Base-by-base conservation (phyloP, 2,329 filamentous ascomycete species). In the Hymenoscyphus albidus region DNA sequence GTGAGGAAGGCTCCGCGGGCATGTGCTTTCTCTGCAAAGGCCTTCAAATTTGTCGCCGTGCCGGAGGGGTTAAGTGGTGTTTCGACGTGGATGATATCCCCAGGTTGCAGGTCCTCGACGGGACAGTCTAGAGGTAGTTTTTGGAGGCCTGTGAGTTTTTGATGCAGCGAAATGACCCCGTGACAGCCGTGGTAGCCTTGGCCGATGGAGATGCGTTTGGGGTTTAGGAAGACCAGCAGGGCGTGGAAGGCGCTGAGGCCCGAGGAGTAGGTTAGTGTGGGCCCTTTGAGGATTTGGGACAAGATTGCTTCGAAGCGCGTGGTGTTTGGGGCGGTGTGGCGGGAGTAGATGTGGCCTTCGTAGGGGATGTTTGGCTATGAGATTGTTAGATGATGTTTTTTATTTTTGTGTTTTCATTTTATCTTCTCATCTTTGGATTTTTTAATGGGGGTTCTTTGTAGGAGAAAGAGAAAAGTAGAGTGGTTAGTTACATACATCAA, bases 181-280 rank as follows among this genome's bases (percentile, higher is more conserved):
- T 97, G 92, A 78, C 92, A 96, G 71, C 95, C 95, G 79, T 98
- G 95, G 79, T 98, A 99, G 54, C 93, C 93, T 16, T 84, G 87
- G 44, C 88, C 88, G 69, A 98, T 92, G 70, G 92, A 89, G 63
- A 98, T 86, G 65, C 89, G 88, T 71, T 87, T 87, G 0, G 95
- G 95, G 76, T 96, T 93, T 9, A 96, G 79, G 73, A 88, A 87
- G n/a, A 93, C 88, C 1, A 98, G 83, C 65, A 96, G 81, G 39
- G 92, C 93, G 77, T 98, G 91, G 79, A 97, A 93, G 61, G 94
- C 92, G 12, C 92, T 85, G 27, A 98, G 85, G 3, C 95, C 95
- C 3, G 91, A 96, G 44, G 86, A 81, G 79, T 98, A 99, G 61
- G 89, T 91, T 35, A 97, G 75, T 1, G 84, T 78, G 2, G 88